Conservation (phyloP, 148 eudicot species). For the Nepenthes gracilis region DNA sequence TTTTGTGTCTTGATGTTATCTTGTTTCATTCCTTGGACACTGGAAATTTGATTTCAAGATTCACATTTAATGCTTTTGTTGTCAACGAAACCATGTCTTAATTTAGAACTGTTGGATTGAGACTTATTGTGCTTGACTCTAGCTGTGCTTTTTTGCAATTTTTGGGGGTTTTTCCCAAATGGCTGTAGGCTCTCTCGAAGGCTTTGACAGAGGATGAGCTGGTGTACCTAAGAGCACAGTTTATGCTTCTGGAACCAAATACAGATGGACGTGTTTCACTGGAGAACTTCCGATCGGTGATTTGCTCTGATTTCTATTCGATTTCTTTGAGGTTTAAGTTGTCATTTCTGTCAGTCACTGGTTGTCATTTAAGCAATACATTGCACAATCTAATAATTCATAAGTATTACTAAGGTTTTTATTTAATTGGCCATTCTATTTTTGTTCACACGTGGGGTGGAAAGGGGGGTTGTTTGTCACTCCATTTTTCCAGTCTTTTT, state of each 20-base stretch:
- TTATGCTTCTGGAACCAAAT: constrained; percentile 28
- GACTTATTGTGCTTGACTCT: background rate
- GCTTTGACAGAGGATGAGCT: constrained; percentile 65
- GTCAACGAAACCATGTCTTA: background rate
- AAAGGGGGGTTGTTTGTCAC: too few species aligned
- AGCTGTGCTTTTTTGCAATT: background rate
- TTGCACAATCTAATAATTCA: too few species aligned
- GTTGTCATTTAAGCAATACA: too few species aligned
- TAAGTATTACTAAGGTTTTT: too few species aligned
- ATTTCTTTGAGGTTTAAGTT: background rate
- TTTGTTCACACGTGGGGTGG: too few species aligned
- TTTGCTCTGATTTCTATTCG: constrained; percentile 1
- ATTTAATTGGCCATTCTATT: too few species aligned
- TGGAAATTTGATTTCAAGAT: too few species aligned
- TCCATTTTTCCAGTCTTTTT: background rate
- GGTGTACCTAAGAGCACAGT: constrained; percentile 46
- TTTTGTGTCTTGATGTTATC: too few species aligned
- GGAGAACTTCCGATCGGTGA: constrained; percentile 29
- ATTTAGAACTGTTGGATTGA: too few species aligned
- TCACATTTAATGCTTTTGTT: too few species aligned
- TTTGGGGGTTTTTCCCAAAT: background rate
- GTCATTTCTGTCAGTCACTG: background rate
- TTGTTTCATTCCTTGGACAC: too few species aligned
- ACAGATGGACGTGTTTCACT: constrained; percentile 24
- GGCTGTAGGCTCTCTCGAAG: constrained; percentile 51